phyloP scores from a whole-genome alignment of 139 green algal species.

The Raphidocelis subcapitata region DNA sequence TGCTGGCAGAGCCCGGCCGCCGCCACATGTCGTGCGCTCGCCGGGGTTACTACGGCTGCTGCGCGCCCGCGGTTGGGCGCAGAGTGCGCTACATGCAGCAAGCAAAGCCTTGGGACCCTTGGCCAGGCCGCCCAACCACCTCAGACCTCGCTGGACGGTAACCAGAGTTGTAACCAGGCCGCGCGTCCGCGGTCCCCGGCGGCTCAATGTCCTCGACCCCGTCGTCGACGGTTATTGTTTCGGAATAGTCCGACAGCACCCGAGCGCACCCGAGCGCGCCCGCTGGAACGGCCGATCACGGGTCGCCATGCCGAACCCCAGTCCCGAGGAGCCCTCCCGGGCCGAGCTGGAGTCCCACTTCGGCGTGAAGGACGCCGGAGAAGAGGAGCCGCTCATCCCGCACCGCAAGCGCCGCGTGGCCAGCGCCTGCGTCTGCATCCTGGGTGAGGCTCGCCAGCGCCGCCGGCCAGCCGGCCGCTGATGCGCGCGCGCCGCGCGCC shows the following conservation, averaged over 20 bases:
- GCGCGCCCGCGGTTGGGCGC: too few relatives aligned
- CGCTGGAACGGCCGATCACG: background rate
- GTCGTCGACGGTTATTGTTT: conserved; percentile 2
- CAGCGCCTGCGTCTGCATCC: conserved; percentile 18
- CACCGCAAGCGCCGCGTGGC: conserved; percentile 2
- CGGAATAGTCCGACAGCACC: background rate
- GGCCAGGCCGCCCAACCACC: too few relatives aligned
- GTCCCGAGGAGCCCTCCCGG: background rate
- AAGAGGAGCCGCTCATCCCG: conserved; percentile 3
- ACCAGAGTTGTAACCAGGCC: too few relatives aligned
- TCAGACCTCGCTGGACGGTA: too few relatives aligned
- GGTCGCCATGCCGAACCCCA: background rate
- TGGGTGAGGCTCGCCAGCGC: conserved; percentile 1
- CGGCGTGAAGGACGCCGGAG: background rate
- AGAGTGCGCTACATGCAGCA: too few relatives aligned
- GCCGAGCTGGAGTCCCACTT: conserved; percentile 13
- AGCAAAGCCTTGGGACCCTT: too few relatives aligned
- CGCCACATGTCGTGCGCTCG: too few relatives aligned
- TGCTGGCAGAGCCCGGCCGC: too few relatives aligned
- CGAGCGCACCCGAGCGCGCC: too few relatives aligned
- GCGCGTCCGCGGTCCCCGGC: background rate
- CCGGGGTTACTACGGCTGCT: too few relatives aligned
- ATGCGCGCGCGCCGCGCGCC: too few relatives aligned
- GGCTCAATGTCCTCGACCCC: conserved; percentile 3
- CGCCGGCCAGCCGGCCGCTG: background rate